A percentile compares a stretch with the other conserved stretches of the same genome.
Conservation (phyloP, 2,329 filamentous ascomycete species). For the Colletotrichum lini region DNA sequence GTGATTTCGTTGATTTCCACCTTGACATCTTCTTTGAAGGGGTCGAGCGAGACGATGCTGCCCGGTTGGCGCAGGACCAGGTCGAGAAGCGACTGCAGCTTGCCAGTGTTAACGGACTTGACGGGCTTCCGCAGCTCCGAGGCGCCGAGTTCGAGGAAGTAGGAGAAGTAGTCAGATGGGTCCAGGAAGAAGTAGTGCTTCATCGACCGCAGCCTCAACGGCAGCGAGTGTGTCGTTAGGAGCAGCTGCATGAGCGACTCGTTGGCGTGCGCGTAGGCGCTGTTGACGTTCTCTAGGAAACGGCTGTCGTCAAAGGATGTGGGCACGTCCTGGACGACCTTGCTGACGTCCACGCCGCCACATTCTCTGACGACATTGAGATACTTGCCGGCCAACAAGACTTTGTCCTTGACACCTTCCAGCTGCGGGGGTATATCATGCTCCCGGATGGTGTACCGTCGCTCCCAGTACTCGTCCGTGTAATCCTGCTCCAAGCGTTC, state of each 20-base stretch:
- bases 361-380: constrained; percentile 98
- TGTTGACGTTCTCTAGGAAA: constrained; percentile 96
- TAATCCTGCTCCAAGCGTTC: constrained; percentile 96
- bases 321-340: constrained; percentile 89
- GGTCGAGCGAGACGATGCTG: constrained; percentile 92
- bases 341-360: constrained; percentile 93
- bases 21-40: constrained; percentile 98
- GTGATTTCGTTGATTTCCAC: constrained; percentile 97
- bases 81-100: constrained; percentile 95
- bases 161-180: constrained; percentile 97
- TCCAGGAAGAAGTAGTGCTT: constrained; percentile 99
- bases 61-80: constrained; percentile 96
- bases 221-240: constrained; percentile 91
- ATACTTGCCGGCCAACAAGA: constrained; percentile 95
- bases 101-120: constrained; percentile 89
- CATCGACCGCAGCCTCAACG: constrained; percentile 86
- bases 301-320: constrained; percentile 91
- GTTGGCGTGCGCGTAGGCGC: constrained; percentile 95
- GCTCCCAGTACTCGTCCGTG: constrained; percentile 99
- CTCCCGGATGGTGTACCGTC: constrained; percentile 94
- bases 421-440: constrained; percentile 93
- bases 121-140: constrained; percentile 93
- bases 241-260: constrained; percentile 92
- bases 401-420: constrained; percentile 91
- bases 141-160: constrained; percentile 92